Base-by-base conservation (phyloP, 1,139 yeast species). In the Yamadazyma jaroonii region DNA sequence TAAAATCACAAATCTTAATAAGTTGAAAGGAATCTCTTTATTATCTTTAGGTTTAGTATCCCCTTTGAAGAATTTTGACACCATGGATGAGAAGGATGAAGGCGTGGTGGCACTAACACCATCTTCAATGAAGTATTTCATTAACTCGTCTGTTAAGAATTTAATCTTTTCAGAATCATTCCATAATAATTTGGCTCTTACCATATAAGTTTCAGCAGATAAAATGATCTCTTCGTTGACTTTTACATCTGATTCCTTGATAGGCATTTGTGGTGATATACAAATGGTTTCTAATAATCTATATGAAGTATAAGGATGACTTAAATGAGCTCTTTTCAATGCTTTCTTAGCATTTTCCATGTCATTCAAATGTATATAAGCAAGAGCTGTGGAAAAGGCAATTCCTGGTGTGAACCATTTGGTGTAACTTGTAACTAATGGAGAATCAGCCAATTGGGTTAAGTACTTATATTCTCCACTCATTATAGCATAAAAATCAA, bases 361-460 rank as follows among this genome's bases (percentile, higher is more conserved):
- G 28, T 74, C 62, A 5, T 58, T 64, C 17, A 72, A 56, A 12
- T 66, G 45, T 34, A 77, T 62, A 45, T 77, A 64, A 8, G 95
- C 89, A 39, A 85, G 61, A 0, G 79, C 86, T 1, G 72, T 59
- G 1, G 95, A 84, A 51, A 79, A 81, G 1, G 83, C 78, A 32
- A 88, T 55, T 1, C 90, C 86, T 1, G 95, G 87, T 1, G 92
- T 83, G 29, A 65, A 63, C 95, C 95, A 84, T 47, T 73, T 74
- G 11, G 56, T 57, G 50, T 84, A 84, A 0, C 81, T 67, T n/a
- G 66, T 72, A 3, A 72, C 65, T 33, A 83, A 61, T 3, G 84
- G 74, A 4, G 85, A 76, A 23, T 73, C 54, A 0, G 72, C 71
- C 27, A 86, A 61, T 20, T 77, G 73, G 12, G 79, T 65, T 47